Base-by-base conservation (phyloP, 768 basidiomycete species). In the Tulasnella sp. region DNA sequence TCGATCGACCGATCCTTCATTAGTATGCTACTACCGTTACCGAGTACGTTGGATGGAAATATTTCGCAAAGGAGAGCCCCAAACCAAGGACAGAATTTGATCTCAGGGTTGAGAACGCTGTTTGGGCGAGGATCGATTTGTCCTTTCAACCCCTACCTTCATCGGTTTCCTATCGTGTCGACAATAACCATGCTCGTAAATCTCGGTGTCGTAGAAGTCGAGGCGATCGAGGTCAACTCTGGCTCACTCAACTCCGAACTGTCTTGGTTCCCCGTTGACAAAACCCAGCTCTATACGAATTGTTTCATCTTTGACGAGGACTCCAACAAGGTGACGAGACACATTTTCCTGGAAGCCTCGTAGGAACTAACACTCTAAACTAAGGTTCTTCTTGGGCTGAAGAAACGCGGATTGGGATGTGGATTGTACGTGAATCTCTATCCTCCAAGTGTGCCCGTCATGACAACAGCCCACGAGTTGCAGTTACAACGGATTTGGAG, bases 401-500 rank as follows among this genome's bases (percentile, higher is more conserved):
- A 85, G 78, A 84, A 83, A 77, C 80, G 85, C 44, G 85, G 84
- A 18, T 81, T 85, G 56, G 85, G 84, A 0, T 73, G 79, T 19
- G 82, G 40, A 27, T 73, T 71, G 80, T 80, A 72, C 1, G 82
- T 38, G 56, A 9, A 62, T 46, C n/a, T 6, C 24, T 24, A 52
- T n/a, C 21, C 46, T 38, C 27, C 10, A 76, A n/a, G 56, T 52
- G 21, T 10, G 36, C n/a, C 9, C 75, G 9, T 18, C 6, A 34
- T 19, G 31, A 21, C 38, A 31, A 48, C 3, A n/a, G 8, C 7
- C 14, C 27, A 27, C 34, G n/a, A 7, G 18, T 9, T 62, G 34
- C 82, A 95, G 95, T 82, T 95, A 89, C 83, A 96, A 96, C 81
- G 95, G 95, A 4, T 97, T 96, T 81, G 94, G 94, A 24, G 95